phyloP scores from a whole-genome alignment of 352 stramenopile genomes.

The Pythium utonaiense region DNA sequence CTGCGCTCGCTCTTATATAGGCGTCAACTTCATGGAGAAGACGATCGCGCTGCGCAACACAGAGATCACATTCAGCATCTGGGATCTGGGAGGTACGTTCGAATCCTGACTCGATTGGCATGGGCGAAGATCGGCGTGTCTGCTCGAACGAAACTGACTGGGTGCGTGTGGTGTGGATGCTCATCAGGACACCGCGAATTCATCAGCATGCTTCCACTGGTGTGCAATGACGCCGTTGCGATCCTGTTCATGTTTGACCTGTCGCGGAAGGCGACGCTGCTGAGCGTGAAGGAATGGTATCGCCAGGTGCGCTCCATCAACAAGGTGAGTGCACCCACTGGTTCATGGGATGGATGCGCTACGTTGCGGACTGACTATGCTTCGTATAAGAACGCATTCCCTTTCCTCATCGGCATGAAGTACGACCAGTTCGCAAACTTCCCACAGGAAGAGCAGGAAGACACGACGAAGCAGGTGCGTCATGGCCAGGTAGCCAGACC shows the following conservation, averaged over 20 bases:
- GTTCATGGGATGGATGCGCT: background rate
- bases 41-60: conserved; percentile 92
- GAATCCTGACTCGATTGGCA: background rate
- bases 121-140: background rate
- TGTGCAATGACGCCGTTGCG: conserved; percentile 93
- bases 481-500: no score
- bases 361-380: no score
- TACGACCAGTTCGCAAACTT: conserved; percentile 93
- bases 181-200: conserved; percentile 86
- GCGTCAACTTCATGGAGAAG: conserved; percentile 97
- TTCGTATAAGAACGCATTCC: conserved; percentile 83
- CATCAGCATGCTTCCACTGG: conserved; percentile 92
- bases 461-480: conserved; percentile 91
- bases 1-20: conserved; percentile 24
- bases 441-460: conserved; percentile 88
- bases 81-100: conserved; percentile 86
- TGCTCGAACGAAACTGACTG: background rate
- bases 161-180: background rate
- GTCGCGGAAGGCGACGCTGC: conserved; percentile 89
- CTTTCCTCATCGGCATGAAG: conserved; percentile 94
- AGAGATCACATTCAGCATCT: conserved; percentile 95
- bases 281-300: conserved; percentile 93
- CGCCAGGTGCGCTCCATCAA: conserved; percentile 88
- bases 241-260: conserved; percentile 97
- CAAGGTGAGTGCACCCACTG: conserved; percentile 47